Evolutionary conservation across 2,329 filamentous ascomycete genomes (phyloP), one percentile per base, ranked within the genome.

Genomic region (Pseudocercospora crystallina): DNA sequence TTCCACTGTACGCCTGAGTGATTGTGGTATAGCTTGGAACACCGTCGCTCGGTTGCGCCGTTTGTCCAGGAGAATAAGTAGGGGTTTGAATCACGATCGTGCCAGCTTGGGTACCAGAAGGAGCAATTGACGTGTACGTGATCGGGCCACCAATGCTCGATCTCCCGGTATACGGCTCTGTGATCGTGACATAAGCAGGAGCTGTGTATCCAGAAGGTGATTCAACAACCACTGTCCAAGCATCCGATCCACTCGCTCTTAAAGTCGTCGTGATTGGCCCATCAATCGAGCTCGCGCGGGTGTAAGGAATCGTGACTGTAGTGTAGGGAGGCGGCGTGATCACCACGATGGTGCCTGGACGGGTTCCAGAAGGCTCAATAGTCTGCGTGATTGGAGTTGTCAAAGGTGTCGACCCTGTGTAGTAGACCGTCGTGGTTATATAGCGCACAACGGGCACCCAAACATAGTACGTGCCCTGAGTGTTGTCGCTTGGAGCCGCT

Each of bases 341-440:
- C 13, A 54, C 38, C 8, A 56, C 42, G 11, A 56, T 52, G 8
- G 55, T 56, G 7, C 49, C 55, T 9, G 38, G 45, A 12, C 14
- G 20, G 8, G 52, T 53, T 2, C 55, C 53, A 26, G 47, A 49
- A 2, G 55, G 45, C 5, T 49, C n/a, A 17, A 56, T 47, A 7
- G 55, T 47, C 34, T 26, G 26, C 8, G 48, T 55, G 20, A 52
- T 43, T 13, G 44, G 49, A 3, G 32, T 20, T 2, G 49, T 49
- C 29, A 52, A 40, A 5, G 48, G 31, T 13, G 14, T 26, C 2
- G 36, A 39, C 5, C 51, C 51, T n/a, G 42, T 51, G 14, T 51
- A 47, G 13, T 38, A 32, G 8, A 33, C 13, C 26, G 51, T 54
- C 14, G 33, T 37, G 30, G 48, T 52, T 12, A 55, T 41, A 14